These are phyloP conservation scores for Globisporangium abappressorium DNA, from an alignment of 352 stramenopile species.

Conservation along the genomic window DNA sequence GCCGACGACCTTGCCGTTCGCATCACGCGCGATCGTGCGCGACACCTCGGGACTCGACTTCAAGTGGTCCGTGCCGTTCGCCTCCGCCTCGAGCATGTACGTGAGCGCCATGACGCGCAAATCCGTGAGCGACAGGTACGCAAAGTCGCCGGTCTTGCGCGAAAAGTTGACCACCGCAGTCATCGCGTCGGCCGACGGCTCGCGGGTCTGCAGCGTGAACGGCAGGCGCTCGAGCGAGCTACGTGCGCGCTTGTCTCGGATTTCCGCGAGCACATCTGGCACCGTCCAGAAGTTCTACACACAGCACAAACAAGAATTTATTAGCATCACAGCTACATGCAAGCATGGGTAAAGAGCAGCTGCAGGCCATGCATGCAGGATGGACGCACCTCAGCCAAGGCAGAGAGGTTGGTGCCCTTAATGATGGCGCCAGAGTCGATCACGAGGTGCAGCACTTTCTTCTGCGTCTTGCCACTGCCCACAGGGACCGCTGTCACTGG, in stretches of 20 bases:
- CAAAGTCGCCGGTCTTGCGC: constrained; percentile 85
- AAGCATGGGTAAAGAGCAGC: neutral
- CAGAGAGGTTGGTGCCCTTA: constrained; percentile 75
- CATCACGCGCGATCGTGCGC: constrained; percentile 59
- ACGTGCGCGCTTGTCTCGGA: constrained; percentile 78
- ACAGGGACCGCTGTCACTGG: neutral
- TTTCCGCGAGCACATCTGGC: constrained; percentile 80
- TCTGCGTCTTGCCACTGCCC: constrained; percentile 21
- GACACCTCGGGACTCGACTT: constrained; percentile 66
- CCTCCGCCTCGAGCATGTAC: constrained; percentile 83
- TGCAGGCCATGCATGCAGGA: neutral
- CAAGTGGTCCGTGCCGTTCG: constrained; percentile 65
- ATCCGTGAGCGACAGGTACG: constrained; percentile 82
- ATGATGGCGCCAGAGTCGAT: constrained; percentile 88
- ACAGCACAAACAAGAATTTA: constrained; percentile 4
- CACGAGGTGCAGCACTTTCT: constrained; percentile 78
- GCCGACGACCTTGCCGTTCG: constrained; percentile 66
- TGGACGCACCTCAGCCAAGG: constrained; percentile 60
- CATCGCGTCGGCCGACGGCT: constrained; percentile 79
- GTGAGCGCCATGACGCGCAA: constrained; percentile 85
- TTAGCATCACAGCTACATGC: constrained; percentile 7
- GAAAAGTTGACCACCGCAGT: constrained; percentile 79
- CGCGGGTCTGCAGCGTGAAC: constrained; percentile 73
- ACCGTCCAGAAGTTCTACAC: constrained; percentile 84
- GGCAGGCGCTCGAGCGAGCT: constrained; percentile 66